Evolutionary conservation across 495 filamentous ascomycete species (phyloP).

Genomic region (Aspergillus coremiiformis): DNA sequence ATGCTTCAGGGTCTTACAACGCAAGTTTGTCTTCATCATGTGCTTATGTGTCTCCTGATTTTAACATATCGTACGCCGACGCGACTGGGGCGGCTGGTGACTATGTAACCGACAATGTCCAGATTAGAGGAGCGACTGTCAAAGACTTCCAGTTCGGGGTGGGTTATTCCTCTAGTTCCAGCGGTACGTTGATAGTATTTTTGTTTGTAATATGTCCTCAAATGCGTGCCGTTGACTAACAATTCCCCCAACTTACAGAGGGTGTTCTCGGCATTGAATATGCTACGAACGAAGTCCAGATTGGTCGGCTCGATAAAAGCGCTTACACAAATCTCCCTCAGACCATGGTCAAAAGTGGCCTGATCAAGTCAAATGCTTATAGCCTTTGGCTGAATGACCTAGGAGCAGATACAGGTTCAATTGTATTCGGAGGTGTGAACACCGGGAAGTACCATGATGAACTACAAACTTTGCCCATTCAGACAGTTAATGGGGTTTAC

Average conservation of each 20-base stretch:
- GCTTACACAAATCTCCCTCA: constrained; percentile 75
- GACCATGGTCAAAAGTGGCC: constrained; percentile 58
- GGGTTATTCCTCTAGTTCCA: constrained; percentile 63
- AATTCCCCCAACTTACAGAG: constrained; percentile 31
- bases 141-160: constrained; percentile 75
- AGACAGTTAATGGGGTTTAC: constrained; percentile 49
- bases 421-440: constrained; percentile 91
- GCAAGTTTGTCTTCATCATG: constrained; percentile 79
- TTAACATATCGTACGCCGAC: constrained; percentile 91
- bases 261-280: constrained; percentile 95
- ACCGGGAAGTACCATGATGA: constrained; percentile 65
- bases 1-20: constrained; percentile 56
- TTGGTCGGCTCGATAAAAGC: constrained; percentile 48
- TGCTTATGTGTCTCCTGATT: constrained; percentile 63
- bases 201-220: neutral
- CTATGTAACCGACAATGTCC: constrained; percentile 74
- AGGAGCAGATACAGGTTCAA: constrained; percentile 64
- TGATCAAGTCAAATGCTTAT: constrained; percentile 77
- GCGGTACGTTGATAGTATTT: constrained; percentile 18
- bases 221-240: neutral
- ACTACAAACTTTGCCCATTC: constrained; percentile 70
- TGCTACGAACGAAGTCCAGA: constrained; percentile 68
- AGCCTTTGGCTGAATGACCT: constrained; percentile 52
- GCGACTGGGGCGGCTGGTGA: constrained; percentile 73
- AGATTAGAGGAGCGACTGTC: constrained; percentile 56